Base-by-base conservation (phyloP, 345 rosid genomes). In the Eucalyptus regnans region DNA sequence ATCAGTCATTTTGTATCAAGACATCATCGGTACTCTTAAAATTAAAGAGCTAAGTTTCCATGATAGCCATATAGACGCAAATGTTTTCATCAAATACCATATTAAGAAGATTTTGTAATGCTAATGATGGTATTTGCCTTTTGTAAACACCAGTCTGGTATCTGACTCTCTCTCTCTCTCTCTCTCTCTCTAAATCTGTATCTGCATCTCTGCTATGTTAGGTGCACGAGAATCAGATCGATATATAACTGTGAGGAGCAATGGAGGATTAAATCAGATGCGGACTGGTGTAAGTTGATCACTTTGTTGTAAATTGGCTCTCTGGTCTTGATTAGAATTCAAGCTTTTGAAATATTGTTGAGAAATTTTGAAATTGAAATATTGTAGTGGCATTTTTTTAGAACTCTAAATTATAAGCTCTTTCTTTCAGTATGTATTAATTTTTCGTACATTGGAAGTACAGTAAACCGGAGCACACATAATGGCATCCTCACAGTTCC, bases 241-340 rank as follows among this genome's bases (percentile, higher is more conserved):
- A 68, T 97, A 93, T 90, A 90, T 98, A 86, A 97, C 99, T 86
- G 98, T 98, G 88, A 94, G 92, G 94, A 94, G 98, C 93, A 98
- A 98, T 89, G 99, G 99, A 84, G 99, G 99, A 50, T 89, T 98
- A 86, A 98, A 98, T 92, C 99, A 98, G 91, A 98, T 98, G 99
- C 98, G 99, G 64, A 95, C 97, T 52, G 99, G 99, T 92, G 99
- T 97, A 95, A 93, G 99, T 92, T 37, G n/a, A 44, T 66, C 80
- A 49, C n/a, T 62, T 79, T 66, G 29, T 66, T 52, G 87, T 71
- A 43, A 29, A 58, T 89, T 41, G 54, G 51, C 56, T 66, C 43
- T 86, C 50, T 86, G 84, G 14, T 76, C 23, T 41, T 76, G 29
- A 76, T 48, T 46, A 41, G 15, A 10, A 41, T 76, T 76, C 27